phyloP scores from a whole-genome alignment of 1,284 basidiomycete species.

The Taiwanofungus camphoratus region DNA sequence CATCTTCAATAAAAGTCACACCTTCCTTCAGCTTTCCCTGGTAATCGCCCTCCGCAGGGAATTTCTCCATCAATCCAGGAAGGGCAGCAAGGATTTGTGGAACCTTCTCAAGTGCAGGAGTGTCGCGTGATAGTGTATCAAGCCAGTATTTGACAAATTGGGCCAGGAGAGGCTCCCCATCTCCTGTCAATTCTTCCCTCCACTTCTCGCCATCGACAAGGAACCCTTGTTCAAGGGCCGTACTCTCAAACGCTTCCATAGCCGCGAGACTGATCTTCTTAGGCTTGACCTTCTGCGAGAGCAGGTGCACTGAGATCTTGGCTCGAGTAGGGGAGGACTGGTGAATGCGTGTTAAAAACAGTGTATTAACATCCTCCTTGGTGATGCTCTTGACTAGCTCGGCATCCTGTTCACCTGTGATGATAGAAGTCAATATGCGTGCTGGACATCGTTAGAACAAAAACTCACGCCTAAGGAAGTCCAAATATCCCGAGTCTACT shows the following conservation, averaged over 20 bases:
- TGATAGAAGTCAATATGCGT: conserved; percentile 7
- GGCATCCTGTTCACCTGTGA: conserved; percentile 62
- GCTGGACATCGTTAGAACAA: conserved; percentile 28
- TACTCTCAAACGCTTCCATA: conserved; percentile 55
- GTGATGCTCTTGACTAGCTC: conserved; percentile 56
- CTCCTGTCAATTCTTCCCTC: conserved; percentile 38
- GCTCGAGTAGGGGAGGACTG: conserved; percentile 63
- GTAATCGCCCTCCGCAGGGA: conserved; percentile 46
- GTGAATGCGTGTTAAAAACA: conserved; percentile 73
- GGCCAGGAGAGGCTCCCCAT: conserved; percentile 40
- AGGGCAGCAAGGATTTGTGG: conserved; percentile 50
- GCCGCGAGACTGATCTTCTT: conserved; percentile 64
- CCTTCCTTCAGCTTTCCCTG: conserved; percentile 42
- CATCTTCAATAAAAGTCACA: conserved; percentile 63
- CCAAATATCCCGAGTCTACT: conserved; percentile 71
- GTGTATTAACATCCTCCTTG: conserved; percentile 72
- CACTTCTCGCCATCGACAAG: conserved; percentile 45
- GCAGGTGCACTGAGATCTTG: conserved; percentile 81
- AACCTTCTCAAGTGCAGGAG: conserved; percentile 39
- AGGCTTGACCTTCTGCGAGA: conserved; percentile 58
- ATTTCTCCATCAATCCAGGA: conserved; percentile 45
- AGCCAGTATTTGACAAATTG: conserved; percentile 54
- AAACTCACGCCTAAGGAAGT: conserved; percentile 64
- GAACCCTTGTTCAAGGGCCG: conserved; percentile 49
- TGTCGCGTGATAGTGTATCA: conserved; percentile 39